Evolutionary conservation across 257 asterid genomes (phyloP).

Genomic region (Schizonepeta tenuifolia): DNA sequence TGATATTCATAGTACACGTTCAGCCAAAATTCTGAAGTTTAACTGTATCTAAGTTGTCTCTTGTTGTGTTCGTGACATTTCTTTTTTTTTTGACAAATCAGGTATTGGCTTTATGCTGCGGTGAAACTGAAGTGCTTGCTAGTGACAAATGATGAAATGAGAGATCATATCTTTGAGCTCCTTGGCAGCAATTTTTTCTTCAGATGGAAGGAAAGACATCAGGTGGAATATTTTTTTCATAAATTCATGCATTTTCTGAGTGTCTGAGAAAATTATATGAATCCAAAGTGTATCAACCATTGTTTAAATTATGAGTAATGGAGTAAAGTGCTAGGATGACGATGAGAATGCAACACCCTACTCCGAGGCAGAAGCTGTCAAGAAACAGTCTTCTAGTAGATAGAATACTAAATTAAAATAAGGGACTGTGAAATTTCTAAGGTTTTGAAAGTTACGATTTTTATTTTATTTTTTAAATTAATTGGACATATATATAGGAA

Average conservation of each 20-base stretch:
- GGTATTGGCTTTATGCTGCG: constrained; percentile 98
- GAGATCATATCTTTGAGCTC: constrained; percentile 98
- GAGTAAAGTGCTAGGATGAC: not conserved
- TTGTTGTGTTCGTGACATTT: constrained; percentile 1
- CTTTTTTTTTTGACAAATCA: constrained; percentile 33
- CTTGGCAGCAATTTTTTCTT: constrained; percentile 77
- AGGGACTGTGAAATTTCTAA: not conserved
- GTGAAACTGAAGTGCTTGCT: constrained; percentile 84
- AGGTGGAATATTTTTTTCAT: constrained; percentile 44
- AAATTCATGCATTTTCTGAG: not conserved
- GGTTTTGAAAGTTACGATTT: not conserved
- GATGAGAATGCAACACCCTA: not conserved
- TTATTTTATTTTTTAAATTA: no score
- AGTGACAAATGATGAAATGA: constrained; percentile 96
- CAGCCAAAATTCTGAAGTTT: not conserved
- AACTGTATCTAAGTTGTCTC: not conserved
- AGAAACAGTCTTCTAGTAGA: not conserved
- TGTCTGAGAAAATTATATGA: not conserved
- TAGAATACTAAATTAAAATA: not conserved
- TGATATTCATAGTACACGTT: not conserved
- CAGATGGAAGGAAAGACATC: constrained; percentile 98
- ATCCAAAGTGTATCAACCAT: not conserved
- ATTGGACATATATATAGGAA: no score
- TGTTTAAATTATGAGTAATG: not conserved
- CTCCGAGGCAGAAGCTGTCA: not conserved